Conservation (phyloP, 768 basidiomycete genomes). For the Suillus brevipes region DNA sequence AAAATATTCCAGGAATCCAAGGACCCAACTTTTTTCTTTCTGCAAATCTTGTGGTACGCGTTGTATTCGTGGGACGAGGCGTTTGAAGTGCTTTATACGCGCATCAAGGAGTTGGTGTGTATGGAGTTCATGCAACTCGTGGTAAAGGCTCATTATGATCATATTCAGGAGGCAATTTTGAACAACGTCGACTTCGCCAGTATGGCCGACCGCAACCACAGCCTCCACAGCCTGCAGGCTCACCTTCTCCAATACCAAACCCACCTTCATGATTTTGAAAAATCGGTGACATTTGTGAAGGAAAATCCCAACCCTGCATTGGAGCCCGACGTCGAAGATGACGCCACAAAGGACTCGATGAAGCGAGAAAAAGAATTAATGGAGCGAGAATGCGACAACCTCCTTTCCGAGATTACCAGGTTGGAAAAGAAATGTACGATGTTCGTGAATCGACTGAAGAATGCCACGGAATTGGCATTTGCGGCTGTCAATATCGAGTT, state of each 20-base stretch:
- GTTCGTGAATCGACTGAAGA: slow-evolving; percentile 31
- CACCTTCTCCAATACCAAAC: slow-evolving; percentile 51
- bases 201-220: slow-evolving; percentile 46
- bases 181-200: slow-evolving; percentile 44
- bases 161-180: slow-evolving; percentile 13
- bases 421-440: slow-evolving; percentile 28
- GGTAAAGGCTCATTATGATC: background rate
- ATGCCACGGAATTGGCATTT: slow-evolving; percentile 45
- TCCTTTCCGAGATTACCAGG: slow-evolving; percentile 47
- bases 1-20: slow-evolving; percentile 19
- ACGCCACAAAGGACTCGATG: slow-evolving; percentile 10
- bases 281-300: slow-evolving; percentile 44
- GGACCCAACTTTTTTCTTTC: slow-evolving; percentile 51
- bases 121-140: slow-evolving; percentile 15
- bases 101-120: slow-evolving; percentile 49
- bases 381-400: slow-evolving; percentile 19
- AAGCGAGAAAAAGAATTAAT: slow-evolving; percentile 10
- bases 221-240: slow-evolving; percentile 52
- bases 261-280: slow-evolving; percentile 49
- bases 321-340: too few relatives aligned
- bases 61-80: slow-evolving; percentile 57
- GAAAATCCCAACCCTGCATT: slow-evolving; percentile 44
- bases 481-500: slow-evolving; percentile 53
- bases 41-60: slow-evolving; percentile 51
- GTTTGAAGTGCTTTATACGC: slow-evolving; percentile 44